A percentile compares a stretch with the other conserved stretches of the same genome.
phyloP scores from a whole-genome alignment of 257 asterid genomes.

The Fraxinus anomala region DNA sequence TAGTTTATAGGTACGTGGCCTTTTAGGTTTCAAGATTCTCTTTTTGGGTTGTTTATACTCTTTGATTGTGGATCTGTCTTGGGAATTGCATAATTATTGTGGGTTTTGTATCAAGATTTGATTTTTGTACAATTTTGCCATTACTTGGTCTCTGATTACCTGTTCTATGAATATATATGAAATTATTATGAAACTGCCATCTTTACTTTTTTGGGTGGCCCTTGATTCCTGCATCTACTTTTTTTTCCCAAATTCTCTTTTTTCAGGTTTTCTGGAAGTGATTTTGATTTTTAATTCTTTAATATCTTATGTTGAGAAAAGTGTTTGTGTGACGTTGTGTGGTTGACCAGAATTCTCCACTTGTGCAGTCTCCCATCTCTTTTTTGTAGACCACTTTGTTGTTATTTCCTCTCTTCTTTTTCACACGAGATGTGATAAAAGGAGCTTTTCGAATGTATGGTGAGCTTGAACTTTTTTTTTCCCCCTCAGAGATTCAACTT shows the following conservation, averaged over 20 bases:
- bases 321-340: background rate
- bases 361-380: background rate
- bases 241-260: background rate
- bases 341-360: background rate
- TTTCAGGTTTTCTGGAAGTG: background rate
- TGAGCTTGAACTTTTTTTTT: background rate
- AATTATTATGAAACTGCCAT: background rate
- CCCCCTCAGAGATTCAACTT: background rate
- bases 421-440: background rate
- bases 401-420: background rate
- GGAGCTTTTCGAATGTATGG: background rate
- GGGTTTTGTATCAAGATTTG: background rate
- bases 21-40: background rate
- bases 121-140: background rate
- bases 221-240: conserved; percentile 16
- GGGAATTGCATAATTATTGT: background rate
- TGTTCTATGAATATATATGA: background rate
- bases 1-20: background rate
- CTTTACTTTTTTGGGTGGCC: conserved; percentile 22
- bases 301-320: background rate
- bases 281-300: background rate
- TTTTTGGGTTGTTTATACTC: background rate
- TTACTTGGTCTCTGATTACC: background rate
- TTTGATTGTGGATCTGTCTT: background rate
- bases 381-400: background rate